Evolutionary conservation across 441 rosid genomes (phyloP).

Genomic region (Dalechampia spathulata): DNA sequence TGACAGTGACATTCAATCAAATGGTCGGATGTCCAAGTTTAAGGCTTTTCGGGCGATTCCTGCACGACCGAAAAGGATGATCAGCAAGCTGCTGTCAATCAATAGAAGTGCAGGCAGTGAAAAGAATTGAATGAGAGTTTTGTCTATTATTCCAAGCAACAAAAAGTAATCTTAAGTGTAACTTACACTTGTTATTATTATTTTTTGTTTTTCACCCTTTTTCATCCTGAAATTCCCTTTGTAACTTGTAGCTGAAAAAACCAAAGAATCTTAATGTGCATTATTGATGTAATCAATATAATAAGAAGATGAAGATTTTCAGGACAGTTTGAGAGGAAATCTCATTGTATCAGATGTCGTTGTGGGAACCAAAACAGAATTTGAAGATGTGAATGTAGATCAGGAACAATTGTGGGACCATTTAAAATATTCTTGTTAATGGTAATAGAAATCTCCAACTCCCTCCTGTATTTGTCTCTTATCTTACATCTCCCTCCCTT

Average conservation of each 20-base stretch:
- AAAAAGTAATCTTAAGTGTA: conserved; percentile 29
- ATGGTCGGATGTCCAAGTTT: conserved; percentile 54
- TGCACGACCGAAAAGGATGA: conserved; percentile 66
- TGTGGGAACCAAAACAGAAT: neutral
- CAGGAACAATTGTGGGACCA: conserved; percentile 18
- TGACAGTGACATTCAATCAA: conserved; percentile 42
- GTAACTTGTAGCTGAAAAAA: conserved; percentile 30
- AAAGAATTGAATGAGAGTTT: conserved; percentile 42
- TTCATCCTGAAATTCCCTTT: conserved; percentile 19
- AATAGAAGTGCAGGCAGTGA: conserved; percentile 48
- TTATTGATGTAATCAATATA: conserved; percentile 32
- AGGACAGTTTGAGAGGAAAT: conserved; percentile 11
- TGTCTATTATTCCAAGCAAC: conserved; percentile 21
- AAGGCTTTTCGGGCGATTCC: conserved; percentile 81
- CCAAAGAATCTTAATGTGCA: conserved; percentile 31
- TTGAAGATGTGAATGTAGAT: neutral
- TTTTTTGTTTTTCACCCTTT: neutral
- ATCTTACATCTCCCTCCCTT: conserved; percentile 20
- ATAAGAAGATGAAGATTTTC: conserved; percentile 25
- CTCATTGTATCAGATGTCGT: too few relatives aligned
- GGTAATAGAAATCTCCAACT: conserved; percentile 20
- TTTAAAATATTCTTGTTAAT: conserved; percentile 5
- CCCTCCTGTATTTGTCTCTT: conserved; percentile 21
- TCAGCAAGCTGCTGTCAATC: conserved; percentile 76
- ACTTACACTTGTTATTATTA: conserved; percentile 12